Base-by-base conservation (phyloP, 2,329 filamentous ascomycete species). In the Fusarium equiseti region DNA sequence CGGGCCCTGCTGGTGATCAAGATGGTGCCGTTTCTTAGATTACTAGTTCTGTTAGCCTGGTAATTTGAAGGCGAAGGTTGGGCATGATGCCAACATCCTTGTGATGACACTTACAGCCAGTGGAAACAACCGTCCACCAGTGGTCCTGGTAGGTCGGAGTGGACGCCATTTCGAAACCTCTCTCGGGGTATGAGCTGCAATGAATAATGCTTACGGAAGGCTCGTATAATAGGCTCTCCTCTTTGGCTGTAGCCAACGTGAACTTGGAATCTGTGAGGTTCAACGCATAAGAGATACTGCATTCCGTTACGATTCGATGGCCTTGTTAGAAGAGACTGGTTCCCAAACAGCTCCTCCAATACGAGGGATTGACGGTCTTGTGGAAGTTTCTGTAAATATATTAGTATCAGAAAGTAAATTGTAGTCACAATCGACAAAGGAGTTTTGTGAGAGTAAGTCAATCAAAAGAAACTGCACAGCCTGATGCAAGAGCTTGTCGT, bases 221-320 rank as follows among this genome's bases (percentile, higher is more conserved):
- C 73, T 26, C 70, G 61, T 2, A 55, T 63, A 27, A 84, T 81
- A 3, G 77, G 49, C 1, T 77, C 51, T 8, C 74, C 70, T 5
- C 75, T 68, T 2, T 55, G 61, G 0, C 57, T 52, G 2, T 55
- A 38, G 82, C 84, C 49, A 81, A 81, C 16, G 88, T 81, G 8
- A 87, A 92, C 72, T 71, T 91, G 85, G 5, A 90, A 81, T 13
- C 26, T 16, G 6, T 8, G 7, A 24, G 63, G 76, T 49, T 18
- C 55, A 22, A 32, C 52, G 59, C 59, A 75, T 29, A 26, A n/a
- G 58, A 63, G 13, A 79, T 89, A 86, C 2, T 81, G 83, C 87
- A 92, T 91, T 0, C 86, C 87, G 0, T 71, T 76, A 0, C 86
- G 69, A 0, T 71, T 56, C 0, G 89, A 90, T 0, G 89, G 86